Base-by-base conservation (phyloP, 257 asterid species). In the Penstemon barbatus region DNA sequence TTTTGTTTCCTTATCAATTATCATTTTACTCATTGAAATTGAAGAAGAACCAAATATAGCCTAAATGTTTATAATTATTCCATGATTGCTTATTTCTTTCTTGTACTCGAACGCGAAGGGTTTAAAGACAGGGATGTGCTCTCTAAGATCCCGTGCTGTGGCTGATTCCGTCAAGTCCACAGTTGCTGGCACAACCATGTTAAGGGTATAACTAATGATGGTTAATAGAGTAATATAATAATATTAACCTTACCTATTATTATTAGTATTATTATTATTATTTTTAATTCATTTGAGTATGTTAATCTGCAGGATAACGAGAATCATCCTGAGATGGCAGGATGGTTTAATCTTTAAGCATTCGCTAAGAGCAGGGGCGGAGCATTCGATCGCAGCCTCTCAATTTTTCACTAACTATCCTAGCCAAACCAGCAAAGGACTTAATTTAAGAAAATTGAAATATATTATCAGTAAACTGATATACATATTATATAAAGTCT, bases 151-250 rank as follows among this genome's bases (percentile, higher is more conserved):
- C 7, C 96, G 95, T 5, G 95, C 97, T 54, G 97, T 95, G 54
- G 97, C 96, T 52, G 96, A 90, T 80, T 97, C 98, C 18, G 88
- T 90, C 79, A 86, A 93, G 75, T 90, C 87, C 78, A 93, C 98
- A 3, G 96, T 90, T 1, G 33, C 2, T 2, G 95, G 88, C 78
- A 84, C 95, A n/a, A 44, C 86, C 33, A 83, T 86, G 86, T 61
- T 90, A 49, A 87, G 87, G 81, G 96, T 87, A 72, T 25, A 25
- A 25, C 2, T 25, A 45, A 49, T 46, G 39, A 38, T 63, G 36
- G 43, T 56, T 56, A 9, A 39, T 41, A 15, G 8, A 36, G 33
- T 25, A 25, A 25, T 25, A 25, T 12, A 45, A 50, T 40, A 41
- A 45, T 25, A 25, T 9, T 43, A 12, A 3, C 3, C 43, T 25